Evolutionary conservation across 176 grass and related monocot genomes (phyloP).

Genomic region (Hyparrhenia diplandra): DNA sequence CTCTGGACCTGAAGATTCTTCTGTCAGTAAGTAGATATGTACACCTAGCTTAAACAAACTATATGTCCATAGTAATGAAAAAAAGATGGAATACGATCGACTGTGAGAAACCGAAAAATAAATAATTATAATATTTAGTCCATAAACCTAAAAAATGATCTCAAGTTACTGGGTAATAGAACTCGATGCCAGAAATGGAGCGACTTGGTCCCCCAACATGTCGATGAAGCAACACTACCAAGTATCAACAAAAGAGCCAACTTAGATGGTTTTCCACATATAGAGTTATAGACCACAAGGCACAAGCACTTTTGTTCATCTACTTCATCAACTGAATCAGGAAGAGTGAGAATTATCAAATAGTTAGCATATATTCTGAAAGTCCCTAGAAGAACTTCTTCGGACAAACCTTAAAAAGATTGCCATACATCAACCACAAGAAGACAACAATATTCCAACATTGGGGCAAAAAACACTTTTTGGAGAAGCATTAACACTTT

Average conservation of each 20-base stretch:
- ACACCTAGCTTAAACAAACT: not conserved
- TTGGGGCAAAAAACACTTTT: not conserved
- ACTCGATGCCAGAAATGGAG: not conserved
- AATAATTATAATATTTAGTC: not conserved
- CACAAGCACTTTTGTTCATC: not conserved
- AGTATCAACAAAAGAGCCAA: not conserved
- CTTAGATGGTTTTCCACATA: not conserved
- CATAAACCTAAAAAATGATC: not conserved
- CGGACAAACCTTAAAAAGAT: not conserved
- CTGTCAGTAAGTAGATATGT: constrained; percentile 3
- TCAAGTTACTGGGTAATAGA: not conserved
- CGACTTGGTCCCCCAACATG: not conserved
- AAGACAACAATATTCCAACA: not conserved
- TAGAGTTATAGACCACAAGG: too few species aligned
- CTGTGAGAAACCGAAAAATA: not conserved
- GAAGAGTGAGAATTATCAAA: not conserved
- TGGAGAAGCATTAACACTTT: not conserved
- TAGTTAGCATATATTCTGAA: not conserved
- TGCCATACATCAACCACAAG: not conserved
- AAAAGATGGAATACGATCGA: not conserved
- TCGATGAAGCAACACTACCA: not conserved
- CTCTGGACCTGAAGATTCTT: constrained; percentile 65
- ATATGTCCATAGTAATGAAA: constrained; percentile 6
- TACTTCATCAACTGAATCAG: constrained; percentile 11
- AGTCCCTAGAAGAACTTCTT: not conserved